Evolutionary conservation across 257 asterid genomes (phyloP).

Genomic region (Petrea volubilis): DNA sequence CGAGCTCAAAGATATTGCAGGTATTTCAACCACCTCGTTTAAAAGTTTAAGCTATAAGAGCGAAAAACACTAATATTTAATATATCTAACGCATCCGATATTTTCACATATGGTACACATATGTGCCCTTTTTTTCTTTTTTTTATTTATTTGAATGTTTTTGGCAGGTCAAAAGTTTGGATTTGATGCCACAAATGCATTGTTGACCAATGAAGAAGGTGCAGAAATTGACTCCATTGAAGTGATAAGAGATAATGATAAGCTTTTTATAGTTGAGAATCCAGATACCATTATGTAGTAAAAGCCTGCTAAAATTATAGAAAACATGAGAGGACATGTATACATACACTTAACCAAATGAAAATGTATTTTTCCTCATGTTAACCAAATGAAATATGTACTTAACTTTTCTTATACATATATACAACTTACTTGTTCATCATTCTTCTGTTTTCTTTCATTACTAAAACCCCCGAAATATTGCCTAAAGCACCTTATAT

Average conservation of each 20-base stretch:
- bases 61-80: no score
- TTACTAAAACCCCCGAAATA: no score
- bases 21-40: slow-evolving; percentile 24
- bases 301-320: neutral
- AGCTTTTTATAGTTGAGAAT: slow-evolving; percentile 50
- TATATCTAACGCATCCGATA: no score
- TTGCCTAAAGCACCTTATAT: no score
- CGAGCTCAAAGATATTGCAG: slow-evolving; percentile 71
- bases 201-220: slow-evolving; percentile 70
- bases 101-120: no score
- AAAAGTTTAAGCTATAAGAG: no score
- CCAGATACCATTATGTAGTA: slow-evolving; percentile 10
- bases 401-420: neutral
- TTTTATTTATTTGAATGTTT: neutral
- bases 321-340: no score
- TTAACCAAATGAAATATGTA: neutral
- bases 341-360: neutral
- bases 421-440: neutral
- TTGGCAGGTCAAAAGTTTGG: slow-evolving; percentile 78
- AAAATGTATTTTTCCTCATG: neutral
- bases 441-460: neutral
- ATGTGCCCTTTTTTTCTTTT: neutral
- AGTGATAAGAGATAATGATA: slow-evolving; percentile 92
- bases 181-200: slow-evolving; percentile 66
- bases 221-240: slow-evolving; percentile 82